phyloP scores from a whole-genome alignment of 2,329 filamentous ascomycete species.

The Cercospora sp. region DNA sequence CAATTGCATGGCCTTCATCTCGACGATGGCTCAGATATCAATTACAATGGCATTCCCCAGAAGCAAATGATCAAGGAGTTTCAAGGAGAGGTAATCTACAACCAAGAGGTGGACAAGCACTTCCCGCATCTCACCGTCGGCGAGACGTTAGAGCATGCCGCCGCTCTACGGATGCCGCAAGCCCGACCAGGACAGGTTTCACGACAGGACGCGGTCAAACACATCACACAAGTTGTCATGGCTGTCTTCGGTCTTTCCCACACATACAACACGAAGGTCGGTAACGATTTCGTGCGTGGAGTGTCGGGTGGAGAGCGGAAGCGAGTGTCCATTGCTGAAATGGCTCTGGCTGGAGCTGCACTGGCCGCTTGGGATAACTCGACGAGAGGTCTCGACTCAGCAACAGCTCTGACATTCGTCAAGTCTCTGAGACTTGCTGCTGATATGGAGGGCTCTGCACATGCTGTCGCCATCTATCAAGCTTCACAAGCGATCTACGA shows the following conservation, averaged over 20 bases:
- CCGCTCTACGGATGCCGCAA: constrained; percentile 54
- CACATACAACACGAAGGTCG: constrained; percentile 58
- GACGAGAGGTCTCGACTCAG: constrained; percentile 55
- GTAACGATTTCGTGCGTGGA: constrained; percentile 61
- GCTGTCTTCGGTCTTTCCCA: constrained; percentile 57
- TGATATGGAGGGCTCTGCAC: constrained; percentile 52
- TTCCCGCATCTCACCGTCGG: constrained; percentile 60
- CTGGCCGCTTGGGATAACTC: constrained; percentile 51
- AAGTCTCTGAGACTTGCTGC: constrained; percentile 54
- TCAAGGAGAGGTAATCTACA: constrained; percentile 50
- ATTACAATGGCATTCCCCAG: constrained; percentile 60
- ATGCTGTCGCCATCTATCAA: constrained; percentile 61
- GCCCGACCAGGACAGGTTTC: constrained; percentile 40
- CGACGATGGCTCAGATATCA: constrained; percentile 54
- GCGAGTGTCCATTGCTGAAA: constrained; percentile 62
- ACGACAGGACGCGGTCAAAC: constrained; percentile 49
- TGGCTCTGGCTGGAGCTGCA: constrained; percentile 44
- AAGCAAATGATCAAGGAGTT: constrained; percentile 50
- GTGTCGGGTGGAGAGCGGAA: constrained; percentile 58
- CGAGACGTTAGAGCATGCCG: constrained; percentile 59
- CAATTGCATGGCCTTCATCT: constrained; percentile 61
- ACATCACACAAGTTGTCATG: constrained; percentile 55
- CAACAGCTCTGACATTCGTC: constrained; percentile 61
- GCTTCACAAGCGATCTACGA: constrained; percentile 57
- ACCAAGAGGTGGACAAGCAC: constrained; percentile 53